phyloP scores from a whole-genome alignment of 2,329 filamentous ascomycete species.

The Clonostachys rosea region DNA sequence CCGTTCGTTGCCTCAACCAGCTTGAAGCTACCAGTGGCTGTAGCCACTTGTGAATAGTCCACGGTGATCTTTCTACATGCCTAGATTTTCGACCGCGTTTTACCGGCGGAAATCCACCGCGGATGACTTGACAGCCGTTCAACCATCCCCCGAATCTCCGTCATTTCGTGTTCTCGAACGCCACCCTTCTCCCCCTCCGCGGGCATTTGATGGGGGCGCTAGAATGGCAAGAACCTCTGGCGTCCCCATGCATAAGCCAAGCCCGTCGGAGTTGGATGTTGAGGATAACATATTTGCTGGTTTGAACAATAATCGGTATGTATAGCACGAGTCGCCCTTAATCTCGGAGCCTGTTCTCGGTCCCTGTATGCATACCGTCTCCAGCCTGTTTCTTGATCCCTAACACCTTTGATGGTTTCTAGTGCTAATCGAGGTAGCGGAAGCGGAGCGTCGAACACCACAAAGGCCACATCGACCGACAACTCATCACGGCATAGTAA shows the following conservation, averaged over 20 bases:
- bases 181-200: constrained; percentile 34
- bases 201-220: constrained; percentile 45
- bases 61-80: constrained; percentile 41
- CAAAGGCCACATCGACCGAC: constrained; percentile 54
- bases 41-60: background rate
- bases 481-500: constrained; percentile 59
- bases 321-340: too few relatives aligned
- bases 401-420: constrained; percentile 4
- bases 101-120: constrained; percentile 55
- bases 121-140: constrained; percentile 47
- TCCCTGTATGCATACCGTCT: too few relatives aligned
- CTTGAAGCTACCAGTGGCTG: too few relatives aligned
- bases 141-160: constrained; percentile 31
- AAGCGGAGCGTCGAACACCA: constrained; percentile 57
- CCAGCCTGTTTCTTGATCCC: constrained; percentile 10
- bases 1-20: too few relatives aligned
- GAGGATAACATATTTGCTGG: constrained; percentile 57
- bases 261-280: constrained; percentile 31
- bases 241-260: constrained; percentile 29
- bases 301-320: constrained; percentile 49
- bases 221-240: constrained; percentile 31
- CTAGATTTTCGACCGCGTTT: constrained; percentile 57
- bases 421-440: constrained; percentile 40
- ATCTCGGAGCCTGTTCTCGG: too few relatives aligned
- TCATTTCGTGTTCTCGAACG: constrained; percentile 58